Conservation (phyloP, 2,329 filamentous ascomycete species). For the Harringtonia lauricola region DNA sequence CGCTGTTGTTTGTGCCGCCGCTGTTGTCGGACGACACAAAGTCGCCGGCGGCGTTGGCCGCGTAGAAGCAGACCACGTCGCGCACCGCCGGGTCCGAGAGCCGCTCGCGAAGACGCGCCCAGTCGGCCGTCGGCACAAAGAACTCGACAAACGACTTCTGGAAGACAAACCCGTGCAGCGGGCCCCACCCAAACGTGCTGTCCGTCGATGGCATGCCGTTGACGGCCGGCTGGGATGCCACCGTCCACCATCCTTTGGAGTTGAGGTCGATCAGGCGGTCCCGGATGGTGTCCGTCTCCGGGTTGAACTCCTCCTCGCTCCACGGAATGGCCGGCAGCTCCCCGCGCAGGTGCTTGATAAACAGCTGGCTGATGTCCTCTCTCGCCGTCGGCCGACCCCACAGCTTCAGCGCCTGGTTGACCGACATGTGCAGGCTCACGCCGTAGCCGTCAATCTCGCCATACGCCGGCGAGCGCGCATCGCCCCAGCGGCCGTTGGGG, state of each 20-base stretch:
- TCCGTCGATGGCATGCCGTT: constrained; percentile 73
- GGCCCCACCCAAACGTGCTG: constrained; percentile 84
- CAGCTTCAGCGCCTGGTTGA: constrained; percentile 68
- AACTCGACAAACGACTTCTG: constrained; percentile 98
- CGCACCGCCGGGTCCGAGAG: constrained; percentile 46
- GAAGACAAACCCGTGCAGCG: constrained; percentile 85
- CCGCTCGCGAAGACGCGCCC: constrained; percentile 51
- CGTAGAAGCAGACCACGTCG: constrained; percentile 75
- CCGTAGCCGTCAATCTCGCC: constrained; percentile 93
- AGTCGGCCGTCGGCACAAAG: constrained; percentile 70
- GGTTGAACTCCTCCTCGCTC: constrained; percentile 79
- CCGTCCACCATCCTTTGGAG: constrained; percentile 82
- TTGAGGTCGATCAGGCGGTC: constrained; percentile 67
- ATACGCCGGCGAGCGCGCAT: constrained; percentile 90
- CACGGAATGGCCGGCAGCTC: constrained; percentile 76
- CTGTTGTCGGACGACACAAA: constrained; percentile 57
- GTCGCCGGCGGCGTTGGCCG: constrained; percentile 65
- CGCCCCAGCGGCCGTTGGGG: constrained; percentile 96
- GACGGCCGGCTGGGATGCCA: constrained; percentile 89
- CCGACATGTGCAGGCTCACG: constrained; percentile 83
- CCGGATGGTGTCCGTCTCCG: constrained; percentile 76
- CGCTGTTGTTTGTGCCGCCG: constrained; percentile 20
- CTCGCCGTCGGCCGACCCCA: constrained; percentile 69
- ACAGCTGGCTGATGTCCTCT: constrained; percentile 68
- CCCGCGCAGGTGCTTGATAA: constrained; percentile 71